Evolutionary conservation across 306 rosid species (phyloP), one percentile per base, ranked within the genome.

Genomic region (Fagus crenata): DNA sequence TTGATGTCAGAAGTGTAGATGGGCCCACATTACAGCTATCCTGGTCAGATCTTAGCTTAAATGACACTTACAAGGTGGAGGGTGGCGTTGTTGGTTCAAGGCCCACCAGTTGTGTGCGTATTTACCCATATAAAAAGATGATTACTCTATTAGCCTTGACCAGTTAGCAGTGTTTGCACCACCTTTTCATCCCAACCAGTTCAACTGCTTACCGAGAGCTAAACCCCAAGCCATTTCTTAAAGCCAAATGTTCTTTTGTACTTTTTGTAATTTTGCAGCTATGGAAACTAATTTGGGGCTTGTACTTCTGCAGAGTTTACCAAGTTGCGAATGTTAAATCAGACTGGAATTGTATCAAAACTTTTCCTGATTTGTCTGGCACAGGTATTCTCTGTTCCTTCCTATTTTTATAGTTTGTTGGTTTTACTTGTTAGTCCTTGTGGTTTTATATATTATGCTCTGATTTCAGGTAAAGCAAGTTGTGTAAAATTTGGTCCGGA

Each of bases 301-400:
- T 78, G 43, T 80, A 67, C 79, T 63, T 77, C 58, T 82, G 90
- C 97, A 96, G 99, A 82, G 89, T 96, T 77, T 86, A 91, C 88
- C 99, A 96, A 87, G 96, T 90, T 73, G 95, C 98, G 0, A 93
- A 87, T 80, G 98, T 96, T 78, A 96, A 96, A 82, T 87, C 90
- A 56, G 99, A 96, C 84, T 96, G 99, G 99, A 92, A 89, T 84
- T 84, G 92, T 56, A 81, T 96, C 86, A 93, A 93, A 85, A 93
- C 98, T 15, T 78, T 96, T 70, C 99, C 98, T 35, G 99, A 96
- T 85, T 79, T 96, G 75, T 96, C 99, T 28, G 98, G 99, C 84
- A 96, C 99, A 90, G 97, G 99, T 96, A 75, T 11, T 59, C 6
- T 32, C 31, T 46, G 7, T 4, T 32, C 56, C 39, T n/a, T 41